Percentiles rank a stretch among this genome's conserved stretches.
Evolutionary conservation across 331 rosid species (phyloP).

Genomic region (Malus hybrid): DNA sequence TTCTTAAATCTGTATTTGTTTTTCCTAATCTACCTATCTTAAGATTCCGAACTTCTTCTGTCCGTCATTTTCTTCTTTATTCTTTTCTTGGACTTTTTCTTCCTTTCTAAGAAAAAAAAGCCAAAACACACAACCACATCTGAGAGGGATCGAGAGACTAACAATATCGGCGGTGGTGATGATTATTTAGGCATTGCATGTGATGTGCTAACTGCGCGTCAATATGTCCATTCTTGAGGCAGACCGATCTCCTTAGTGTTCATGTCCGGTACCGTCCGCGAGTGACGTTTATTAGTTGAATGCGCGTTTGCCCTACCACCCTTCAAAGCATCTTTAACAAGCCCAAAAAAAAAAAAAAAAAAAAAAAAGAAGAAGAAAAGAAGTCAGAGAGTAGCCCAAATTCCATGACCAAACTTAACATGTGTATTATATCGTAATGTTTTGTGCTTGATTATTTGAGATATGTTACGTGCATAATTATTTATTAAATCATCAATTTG

Average conservation of each 20-base stretch:
- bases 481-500: neutral
- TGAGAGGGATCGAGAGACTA: neutral
- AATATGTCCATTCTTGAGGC: constrained; percentile 81
- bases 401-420: neutral
- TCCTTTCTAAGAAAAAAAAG: neutral
- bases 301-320: constrained; percentile 28
- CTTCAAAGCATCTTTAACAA: constrained; percentile 15
- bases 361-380: no score
- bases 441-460: neutral
- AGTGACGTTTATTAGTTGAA: constrained; percentile 28
- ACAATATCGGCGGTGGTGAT: neutral
- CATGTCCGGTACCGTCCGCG: constrained; percentile 6
- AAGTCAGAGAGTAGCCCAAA: neutral
- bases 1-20: neutral
- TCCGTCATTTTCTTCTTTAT: constrained; percentile 6
- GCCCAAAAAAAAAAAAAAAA: neutral
- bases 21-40: constrained; percentile 9
- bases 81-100: neutral
- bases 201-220: neutral
- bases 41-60: neutral
- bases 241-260: constrained; percentile 34
- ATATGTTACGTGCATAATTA: neutral
- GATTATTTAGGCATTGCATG: neutral
- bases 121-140: constrained; percentile 19
- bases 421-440: neutral